Percentiles rank a stretch among this genome's conserved stretches.
phyloP scores from a whole-genome alignment of 169 alveolate genomes.

The Besnoitia besnoiti region DNA sequence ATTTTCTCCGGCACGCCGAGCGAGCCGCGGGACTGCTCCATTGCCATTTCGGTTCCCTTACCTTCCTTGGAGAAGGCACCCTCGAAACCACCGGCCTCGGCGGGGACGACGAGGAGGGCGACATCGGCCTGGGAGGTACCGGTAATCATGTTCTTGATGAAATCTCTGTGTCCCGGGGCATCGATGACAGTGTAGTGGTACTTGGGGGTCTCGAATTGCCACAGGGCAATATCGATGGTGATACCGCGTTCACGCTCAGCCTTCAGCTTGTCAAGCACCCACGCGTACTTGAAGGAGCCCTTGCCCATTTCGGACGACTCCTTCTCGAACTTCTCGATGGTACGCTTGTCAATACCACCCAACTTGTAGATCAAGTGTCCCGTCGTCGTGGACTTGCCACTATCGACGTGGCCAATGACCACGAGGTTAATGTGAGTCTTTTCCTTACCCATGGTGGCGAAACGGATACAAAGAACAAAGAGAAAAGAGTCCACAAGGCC shows the following conservation, averaged over 20 bases:
- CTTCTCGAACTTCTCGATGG: conserved; percentile 95
- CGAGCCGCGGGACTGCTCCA: too few species aligned
- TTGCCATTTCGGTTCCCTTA: not conserved
- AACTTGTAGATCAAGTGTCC: conserved; percentile 94
- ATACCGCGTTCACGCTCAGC: conserved; percentile 99
- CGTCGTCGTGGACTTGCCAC: conserved; percentile 97
- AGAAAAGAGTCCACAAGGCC: not conserved
- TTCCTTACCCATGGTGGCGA: conserved; percentile 73
- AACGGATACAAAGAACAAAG: not conserved
- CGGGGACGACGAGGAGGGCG: conserved; percentile 97
- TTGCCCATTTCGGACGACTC: conserved; percentile 95
- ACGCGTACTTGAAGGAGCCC: conserved; percentile 97
- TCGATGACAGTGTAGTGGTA: conserved; percentile 98
- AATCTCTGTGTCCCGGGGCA: conserved; percentile 99
- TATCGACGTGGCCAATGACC: conserved; percentile 97
- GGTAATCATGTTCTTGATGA: conserved; percentile 99
- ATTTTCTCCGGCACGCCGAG: too few species aligned
- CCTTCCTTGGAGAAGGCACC: conserved; percentile 94
- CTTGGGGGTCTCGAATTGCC: conserved; percentile 97
- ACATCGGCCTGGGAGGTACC: conserved; percentile 99
- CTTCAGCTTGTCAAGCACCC: conserved; percentile 98
- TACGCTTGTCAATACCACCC: conserved; percentile 96
- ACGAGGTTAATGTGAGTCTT: conserved; percentile 94
- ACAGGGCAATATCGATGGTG: conserved; percentile 96
- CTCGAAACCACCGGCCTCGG: conserved; percentile 98